A percentile compares a stretch with the other conserved stretches of the same genome.
These are phyloP conservation scores for Penicillium expansum DNA, from an alignment of 2,329 filamentous ascomycete genomes.

Conservation along the genomic window DNA sequence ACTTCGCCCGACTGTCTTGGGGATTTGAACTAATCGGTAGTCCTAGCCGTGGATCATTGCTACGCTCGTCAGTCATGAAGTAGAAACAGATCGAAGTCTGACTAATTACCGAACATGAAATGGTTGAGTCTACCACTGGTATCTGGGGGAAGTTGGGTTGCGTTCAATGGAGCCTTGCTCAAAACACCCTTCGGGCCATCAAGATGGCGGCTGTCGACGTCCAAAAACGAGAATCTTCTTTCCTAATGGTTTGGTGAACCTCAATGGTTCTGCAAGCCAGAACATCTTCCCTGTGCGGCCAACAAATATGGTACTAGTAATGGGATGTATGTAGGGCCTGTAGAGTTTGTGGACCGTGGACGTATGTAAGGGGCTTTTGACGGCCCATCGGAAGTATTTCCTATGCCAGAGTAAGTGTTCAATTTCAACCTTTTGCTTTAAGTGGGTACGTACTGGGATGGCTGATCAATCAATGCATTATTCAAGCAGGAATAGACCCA, in stretches of 20 bases:
- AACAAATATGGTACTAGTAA: neutral
- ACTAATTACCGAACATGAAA: slow-evolving; percentile 37
- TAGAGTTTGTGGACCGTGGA: neutral
- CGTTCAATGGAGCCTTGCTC: slow-evolving; percentile 7
- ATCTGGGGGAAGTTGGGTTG: neutral
- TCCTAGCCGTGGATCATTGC: slow-evolving; percentile 8
- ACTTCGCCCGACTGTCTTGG: slow-evolving; percentile 49
- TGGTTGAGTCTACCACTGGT: slow-evolving; percentile 37
- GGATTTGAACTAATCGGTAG: slow-evolving; percentile 40
- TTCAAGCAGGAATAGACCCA: neutral
- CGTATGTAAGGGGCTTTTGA: neutral
- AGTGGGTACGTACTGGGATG: neutral
- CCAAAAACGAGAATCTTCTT: slow-evolving; percentile 16
- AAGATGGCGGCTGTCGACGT: slow-evolving; percentile 15
- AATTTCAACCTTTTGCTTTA: neutral
- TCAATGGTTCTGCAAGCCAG: neutral
- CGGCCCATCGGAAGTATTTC: neutral
- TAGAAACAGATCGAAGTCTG: neutral
- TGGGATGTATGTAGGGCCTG: neutral
- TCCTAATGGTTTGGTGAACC: slow-evolving; percentile 10
- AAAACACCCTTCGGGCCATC: slow-evolving; percentile 14
- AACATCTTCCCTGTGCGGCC: neutral
- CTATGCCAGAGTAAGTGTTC: neutral
- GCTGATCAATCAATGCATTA: neutral
- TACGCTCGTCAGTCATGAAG: neutral